Base-by-base conservation (phyloP, 805 yeast genomes). In the Yamadazyma tumulicola region DNA sequence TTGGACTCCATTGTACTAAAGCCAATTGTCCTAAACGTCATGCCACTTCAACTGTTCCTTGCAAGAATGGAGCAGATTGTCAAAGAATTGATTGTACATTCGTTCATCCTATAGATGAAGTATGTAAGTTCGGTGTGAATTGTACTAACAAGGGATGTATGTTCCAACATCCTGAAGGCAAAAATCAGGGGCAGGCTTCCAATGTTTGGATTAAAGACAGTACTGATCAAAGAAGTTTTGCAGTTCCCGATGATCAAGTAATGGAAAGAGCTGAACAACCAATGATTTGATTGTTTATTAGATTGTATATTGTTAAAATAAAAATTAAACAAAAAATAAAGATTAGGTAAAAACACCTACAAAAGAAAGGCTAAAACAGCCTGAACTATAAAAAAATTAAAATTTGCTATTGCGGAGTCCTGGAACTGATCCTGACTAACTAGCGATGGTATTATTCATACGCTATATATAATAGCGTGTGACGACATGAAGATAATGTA, bases 1-100 rank as follows among this genome's bases (percentile, higher is more conserved):
- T 77, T 54, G 88, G 89, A 24, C 46, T 73, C 7, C 68, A 74
- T 40, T 88, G 97, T 61, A 81, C 87, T 28, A 86, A 86, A 52
- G 75, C 70, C 46, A 73, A 71, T 49, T 88, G 97, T 61, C 81
- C 83, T 41, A 83, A 75, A 57, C 77, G 97, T 62, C 97, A 88
- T 60, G 94, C 96, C 2, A 72, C 77, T 12, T 69, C 85, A 6
- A 69, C 75, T 6, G 75, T 79, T 19, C 60, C 85, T 41, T 88
- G 97, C 56, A 85, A 95, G 53, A 85, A 80, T 19, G 96, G 96
- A 17, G 74, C 75, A 18, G 70, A 69, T 31, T 88, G 97, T 65
- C 72, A 76, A 13, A 77, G 95, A 58, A 66, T 77, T 31, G 93
- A 88, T 57, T 88, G 97, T 63, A 68, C 73, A 32, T 88, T 86